A percentile compares a stretch with the other conserved stretches of the same genome.
Conservation (phyloP, 306 rosid genomes). For the Myrica gale region DNA sequence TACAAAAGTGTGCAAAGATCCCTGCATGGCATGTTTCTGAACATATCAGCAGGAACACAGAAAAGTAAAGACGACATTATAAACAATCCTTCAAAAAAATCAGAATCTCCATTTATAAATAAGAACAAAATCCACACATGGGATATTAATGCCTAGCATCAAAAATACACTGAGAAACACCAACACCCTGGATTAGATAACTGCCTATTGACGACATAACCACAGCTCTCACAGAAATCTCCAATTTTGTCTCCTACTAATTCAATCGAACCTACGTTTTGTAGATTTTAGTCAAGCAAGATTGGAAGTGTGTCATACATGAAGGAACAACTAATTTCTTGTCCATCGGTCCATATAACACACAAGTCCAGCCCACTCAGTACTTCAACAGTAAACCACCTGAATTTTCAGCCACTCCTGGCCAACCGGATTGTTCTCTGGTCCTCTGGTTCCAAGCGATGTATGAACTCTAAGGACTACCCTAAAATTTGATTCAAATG, state of each 20-base stretch:
- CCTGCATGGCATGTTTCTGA: neutral
- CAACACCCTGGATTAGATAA: no score
- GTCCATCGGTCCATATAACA: neutral
- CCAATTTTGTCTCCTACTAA: neutral
- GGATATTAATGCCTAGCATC: neutral
- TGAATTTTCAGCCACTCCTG: neutral
- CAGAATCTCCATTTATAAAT: neutral
- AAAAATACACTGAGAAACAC: neutral
- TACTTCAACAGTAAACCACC: neutral
- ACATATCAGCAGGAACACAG: neutral
- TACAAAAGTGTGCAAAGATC: neutral
- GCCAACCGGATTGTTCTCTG: neutral
- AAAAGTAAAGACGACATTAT: neutral
- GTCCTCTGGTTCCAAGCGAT: neutral
- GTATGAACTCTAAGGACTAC: neutral
- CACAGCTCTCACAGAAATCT: neutral
- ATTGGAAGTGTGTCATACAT: neutral
- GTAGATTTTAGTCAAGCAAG: neutral
- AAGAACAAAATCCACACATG: neutral
- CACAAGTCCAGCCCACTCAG: neutral
- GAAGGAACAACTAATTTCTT: neutral
- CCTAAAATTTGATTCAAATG: neutral
- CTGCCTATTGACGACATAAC: no score
- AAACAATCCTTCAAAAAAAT: neutral
- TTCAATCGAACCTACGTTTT: neutral